Base-by-base conservation (phyloP, 768 basidiomycete genomes). In the Phanerochaete sordida region DNA sequence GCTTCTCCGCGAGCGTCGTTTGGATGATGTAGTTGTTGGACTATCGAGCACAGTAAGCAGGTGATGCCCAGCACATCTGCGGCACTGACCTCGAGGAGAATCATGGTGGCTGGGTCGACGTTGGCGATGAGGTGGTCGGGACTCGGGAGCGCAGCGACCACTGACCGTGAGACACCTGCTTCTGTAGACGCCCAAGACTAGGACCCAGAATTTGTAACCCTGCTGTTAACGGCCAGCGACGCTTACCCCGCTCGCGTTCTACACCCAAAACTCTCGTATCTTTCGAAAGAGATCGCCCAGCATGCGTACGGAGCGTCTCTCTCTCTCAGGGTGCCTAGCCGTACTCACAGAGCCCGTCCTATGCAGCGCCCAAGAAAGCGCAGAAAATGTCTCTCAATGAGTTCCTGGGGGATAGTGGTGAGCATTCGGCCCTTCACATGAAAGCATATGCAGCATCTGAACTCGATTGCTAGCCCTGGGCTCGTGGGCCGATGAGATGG, bases 401-500 rank as follows among this genome's bases (percentile, higher is more conserved):
- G 77, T 98, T 98, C 78, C 84, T 98, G 63, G 92, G 86, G 47
- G 93, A 97, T 75, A 81, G 73, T 66, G 72, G 96, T 96, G 66
- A 72, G 93, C 77, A 55, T 57, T 52, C 39, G n/a, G n/a, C 23
- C 57, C 59, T 43, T 67, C 67, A 68, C 56, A 11, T 43, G 5
- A 7, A 19, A 21, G 39, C 43, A 15, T 43, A 30, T 24, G 26
- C 50, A 31, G 39, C 19, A n/a, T 21, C 6, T 37, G 44, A 31
- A 56, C n/a, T 62, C 56, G 60, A 3, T 54, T 21, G 1, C 9
- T 23, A 94, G 93, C 86, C 56, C 77, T 91, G 55, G 96, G 94
- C 69, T 95, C 93, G 70, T 99, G 97, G 97, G 97, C 97, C 7
- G 97, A 98, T 72, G 97, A 98, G 75, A 95, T 98, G 93, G 95